Percentiles rank a stretch among this genome's conserved stretches.
phyloP scores from a whole-genome alignment of 805 yeast genomes.

The Lachancea nothofagi region DNA sequence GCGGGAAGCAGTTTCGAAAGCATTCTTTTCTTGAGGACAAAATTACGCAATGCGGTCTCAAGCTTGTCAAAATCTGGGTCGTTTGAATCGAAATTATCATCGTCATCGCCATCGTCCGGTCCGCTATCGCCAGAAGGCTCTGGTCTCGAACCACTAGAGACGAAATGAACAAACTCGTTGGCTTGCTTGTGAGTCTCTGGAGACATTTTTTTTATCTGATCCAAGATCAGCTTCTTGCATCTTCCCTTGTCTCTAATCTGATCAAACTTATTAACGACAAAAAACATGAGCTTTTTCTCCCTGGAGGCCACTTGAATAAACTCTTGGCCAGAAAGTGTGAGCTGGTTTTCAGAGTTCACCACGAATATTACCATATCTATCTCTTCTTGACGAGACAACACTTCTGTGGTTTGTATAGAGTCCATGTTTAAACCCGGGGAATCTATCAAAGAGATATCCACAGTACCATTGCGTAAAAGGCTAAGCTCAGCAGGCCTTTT shows the following conservation, averaged over 20 bases:
- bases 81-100: constrained; percentile 31
- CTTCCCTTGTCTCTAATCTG: constrained; percentile 73
- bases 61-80: constrained; percentile 74
- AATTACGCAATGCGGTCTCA: constrained; percentile 79
- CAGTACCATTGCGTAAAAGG: constrained; percentile 79
- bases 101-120: constrained; percentile 27
- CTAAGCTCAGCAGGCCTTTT: constrained; percentile 58
- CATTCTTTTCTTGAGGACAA: constrained; percentile 84
- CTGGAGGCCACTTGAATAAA: constrained; percentile 85
- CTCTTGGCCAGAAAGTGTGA: constrained; percentile 90
- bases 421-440: constrained; percentile 97
- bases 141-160: constrained; percentile 55
- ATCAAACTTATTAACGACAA: constrained; percentile 91
- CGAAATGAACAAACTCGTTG: constrained; percentile 88
- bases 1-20: constrained; percentile 89
- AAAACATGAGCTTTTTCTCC: constrained; percentile 86
- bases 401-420: constrained; percentile 88
- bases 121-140: constrained; percentile 37
- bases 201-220: constrained; percentile 77
- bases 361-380: constrained; percentile 95
- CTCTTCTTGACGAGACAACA: constrained; percentile 93
- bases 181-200: constrained; percentile 91
- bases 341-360: constrained; percentile 92
- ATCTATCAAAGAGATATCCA: constrained; percentile 88
- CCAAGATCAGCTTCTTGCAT: constrained; percentile 70